Conservation (phyloP, 2,329 filamentous ascomycete species). For the Domatiomyces catenatus region DNA sequence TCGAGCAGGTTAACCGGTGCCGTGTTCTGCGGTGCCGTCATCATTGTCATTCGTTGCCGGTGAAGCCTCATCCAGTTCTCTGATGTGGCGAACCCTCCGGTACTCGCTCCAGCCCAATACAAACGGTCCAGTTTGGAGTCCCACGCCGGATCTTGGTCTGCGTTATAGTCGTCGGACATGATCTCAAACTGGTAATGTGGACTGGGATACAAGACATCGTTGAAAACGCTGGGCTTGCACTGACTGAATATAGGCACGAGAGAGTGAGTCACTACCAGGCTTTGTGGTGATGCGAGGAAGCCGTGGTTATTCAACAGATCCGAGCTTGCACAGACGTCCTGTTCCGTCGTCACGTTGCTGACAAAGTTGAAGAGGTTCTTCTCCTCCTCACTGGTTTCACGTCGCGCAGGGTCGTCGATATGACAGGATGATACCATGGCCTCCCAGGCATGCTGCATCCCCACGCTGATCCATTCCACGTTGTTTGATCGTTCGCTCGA, state of each 20-base stretch:
- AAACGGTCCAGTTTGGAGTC: slow-evolving; percentile 34
- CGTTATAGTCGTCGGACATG: slow-evolving; percentile 29
- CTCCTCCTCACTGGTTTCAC: background rate
- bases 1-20: slow-evolving; percentile 10
- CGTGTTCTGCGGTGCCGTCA: slow-evolving; percentile 12
- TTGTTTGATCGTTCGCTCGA: background rate
- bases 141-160: slow-evolving; percentile 32
- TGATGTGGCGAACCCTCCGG: slow-evolving; percentile 30
- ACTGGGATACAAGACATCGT: slow-evolving; percentile 38
- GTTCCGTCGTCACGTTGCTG: slow-evolving; percentile 1
- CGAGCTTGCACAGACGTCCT: slow-evolving; percentile 6
- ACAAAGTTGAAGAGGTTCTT: slow-evolving; percentile 1
- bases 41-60: slow-evolving; percentile 32
- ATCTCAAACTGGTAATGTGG: slow-evolving; percentile 29
- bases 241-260: slow-evolving; percentile 17
- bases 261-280: slow-evolving; percentile 13
- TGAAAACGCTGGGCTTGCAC: slow-evolving; percentile 14
- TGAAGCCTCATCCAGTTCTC: slow-evolving; percentile 31
- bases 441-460: slow-evolving; percentile 6
- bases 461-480: background rate
- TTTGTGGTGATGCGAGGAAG: slow-evolving; percentile 4
- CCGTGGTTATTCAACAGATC: slow-evolving; percentile 2
- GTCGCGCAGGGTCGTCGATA: slow-evolving; percentile 5
- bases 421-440: slow-evolving; percentile 8
- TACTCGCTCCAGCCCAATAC: slow-evolving; percentile 44